Conservation (phyloP, 176 grass and related monocot genomes). For the Carex myosuroides region DNA sequence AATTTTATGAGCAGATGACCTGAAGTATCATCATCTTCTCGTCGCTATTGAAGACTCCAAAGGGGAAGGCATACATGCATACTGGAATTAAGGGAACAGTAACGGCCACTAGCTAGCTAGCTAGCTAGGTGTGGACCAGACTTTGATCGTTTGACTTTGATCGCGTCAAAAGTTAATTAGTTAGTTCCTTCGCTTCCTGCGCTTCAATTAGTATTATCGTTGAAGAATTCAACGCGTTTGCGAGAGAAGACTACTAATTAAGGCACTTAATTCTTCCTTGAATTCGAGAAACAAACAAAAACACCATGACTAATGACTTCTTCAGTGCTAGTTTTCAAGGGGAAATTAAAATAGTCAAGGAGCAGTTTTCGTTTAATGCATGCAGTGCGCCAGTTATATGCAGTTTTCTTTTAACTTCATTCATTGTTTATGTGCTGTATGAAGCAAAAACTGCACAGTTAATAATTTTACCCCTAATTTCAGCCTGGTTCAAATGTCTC, state of each 20-base stretch:
- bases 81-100: neutral
- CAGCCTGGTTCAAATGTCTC: too few relatives aligned
- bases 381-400: too few relatives aligned
- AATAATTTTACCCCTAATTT: too few relatives aligned
- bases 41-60: neutral
- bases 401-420: too few relatives aligned
- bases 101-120: too few relatives aligned
- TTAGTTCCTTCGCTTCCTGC: too few relatives aligned
- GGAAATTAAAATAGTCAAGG: too few relatives aligned
- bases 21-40: neutral
- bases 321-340: neutral
- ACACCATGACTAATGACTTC: neutral
- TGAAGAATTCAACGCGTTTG: constrained; percentile 21
- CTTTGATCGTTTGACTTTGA: constrained; percentile 13
- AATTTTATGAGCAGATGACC: neutral
- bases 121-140: neutral
- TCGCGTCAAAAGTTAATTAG: constrained; percentile 3
- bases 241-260: neutral
- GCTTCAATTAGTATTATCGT: neutral
- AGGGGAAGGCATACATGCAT: neutral
- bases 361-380: too few relatives aligned
- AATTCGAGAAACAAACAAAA: neutral
- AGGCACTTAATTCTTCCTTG: neutral
- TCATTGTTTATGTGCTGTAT: too few relatives aligned
- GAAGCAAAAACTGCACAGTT: too few relatives aligned